These are phyloP conservation scores for Polygonum maritimum DNA, from an alignment of 148 eudicot genomes.

Conservation along the genomic window DNA sequence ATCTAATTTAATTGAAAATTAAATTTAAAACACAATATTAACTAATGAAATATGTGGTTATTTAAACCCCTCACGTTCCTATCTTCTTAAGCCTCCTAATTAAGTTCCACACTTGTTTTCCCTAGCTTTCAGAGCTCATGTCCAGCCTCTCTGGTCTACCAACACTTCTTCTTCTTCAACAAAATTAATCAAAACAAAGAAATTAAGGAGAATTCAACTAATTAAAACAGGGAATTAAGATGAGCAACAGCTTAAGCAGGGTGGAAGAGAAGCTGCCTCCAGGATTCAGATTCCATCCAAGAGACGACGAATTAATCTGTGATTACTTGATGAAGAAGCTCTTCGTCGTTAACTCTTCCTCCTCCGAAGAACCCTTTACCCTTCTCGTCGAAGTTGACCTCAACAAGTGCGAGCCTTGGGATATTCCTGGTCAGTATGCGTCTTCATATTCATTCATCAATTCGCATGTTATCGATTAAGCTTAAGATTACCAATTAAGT, in stretches of 20 bases:
- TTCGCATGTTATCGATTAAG: background rate
- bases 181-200: background rate
- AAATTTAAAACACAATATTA: background rate
- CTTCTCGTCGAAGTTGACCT: conserved; percentile 74
- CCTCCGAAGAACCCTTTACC: conserved; percentile 11
- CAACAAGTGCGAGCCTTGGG: conserved; percentile 94
- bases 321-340: conserved; percentile 63
- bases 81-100: background rate
- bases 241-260: conserved; percentile 57
- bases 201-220: background rate
- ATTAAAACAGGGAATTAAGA: conserved; percentile 5
- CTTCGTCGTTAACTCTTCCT: background rate
- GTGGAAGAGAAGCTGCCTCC: conserved; percentile 85
- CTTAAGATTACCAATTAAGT: too few species aligned
- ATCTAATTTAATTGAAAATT: background rate
- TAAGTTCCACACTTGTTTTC: background rate
- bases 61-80: conserved; percentile 2
- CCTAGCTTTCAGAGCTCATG: background rate
- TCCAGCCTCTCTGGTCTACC: background rate
- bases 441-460: background rate
- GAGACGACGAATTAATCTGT: conserved; percentile 81
- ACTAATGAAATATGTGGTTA: background rate
- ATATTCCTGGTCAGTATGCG: conserved; percentile 54
- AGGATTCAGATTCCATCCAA: conserved; percentile 87
- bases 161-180: background rate